Base-by-base conservation (phyloP, 257 asterid genomes). In the Penstemon barbatus region DNA sequence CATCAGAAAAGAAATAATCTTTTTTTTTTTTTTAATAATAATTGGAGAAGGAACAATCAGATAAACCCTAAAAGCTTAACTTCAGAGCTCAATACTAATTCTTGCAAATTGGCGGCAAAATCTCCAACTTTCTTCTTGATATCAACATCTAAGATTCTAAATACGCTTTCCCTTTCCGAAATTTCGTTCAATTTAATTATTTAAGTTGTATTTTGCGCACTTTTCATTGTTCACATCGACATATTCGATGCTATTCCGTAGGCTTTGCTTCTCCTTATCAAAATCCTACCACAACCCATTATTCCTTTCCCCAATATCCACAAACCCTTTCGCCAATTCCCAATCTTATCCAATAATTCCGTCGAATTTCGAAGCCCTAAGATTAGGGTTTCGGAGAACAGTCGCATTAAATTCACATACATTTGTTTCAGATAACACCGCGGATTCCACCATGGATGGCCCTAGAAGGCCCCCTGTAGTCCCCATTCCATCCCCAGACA, bases 161-260 rank as follows among this genome's bases (percentile, higher is more conserved):
- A 25, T 25, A 25, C 33, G 33, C 33, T 25, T 25, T 25, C 33
- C 33, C 2, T 25, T 25, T 25, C 11, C 54, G 13, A 49, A 49
- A 49, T 41, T 40, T 41, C 51, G 36, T 13, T 13, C 8, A 33
- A 7, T 3, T 48, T 45, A n/a, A 6, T 4, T 62, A 7, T 3
- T 48, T 45, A n/a, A 6, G 8, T 62, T 61, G 33, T 25, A 25
- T 25, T 43, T 40, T 11, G 42, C 56, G 66, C 54, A 49, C n/a
- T 66, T 61, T 53, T 42, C 53, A 38, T 46, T 19, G 18, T 48
- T 52, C 57, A 18, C 60, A 9, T 39, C 64, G 25, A 41, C 68
- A 42, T 52, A 68, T 52, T 85, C 95, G 81, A 91, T 91, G 97
- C 84, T 80, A 40, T 68, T 84, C 81, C 87, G 83, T 50, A 85